Conservation (phyloP, 495 filamentous ascomycete species). For the Immersiella caudata region DNA sequence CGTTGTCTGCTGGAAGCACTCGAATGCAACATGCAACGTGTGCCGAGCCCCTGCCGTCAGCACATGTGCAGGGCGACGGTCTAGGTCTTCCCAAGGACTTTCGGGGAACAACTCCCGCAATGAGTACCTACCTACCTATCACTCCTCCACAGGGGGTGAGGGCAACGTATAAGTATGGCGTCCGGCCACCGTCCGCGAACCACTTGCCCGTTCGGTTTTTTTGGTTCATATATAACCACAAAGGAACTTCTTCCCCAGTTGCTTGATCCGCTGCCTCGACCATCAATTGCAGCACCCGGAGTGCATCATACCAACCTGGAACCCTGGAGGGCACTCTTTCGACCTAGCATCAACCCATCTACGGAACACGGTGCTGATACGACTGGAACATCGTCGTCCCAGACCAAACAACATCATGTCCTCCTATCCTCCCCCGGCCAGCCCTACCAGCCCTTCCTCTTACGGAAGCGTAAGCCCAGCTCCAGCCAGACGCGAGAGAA, state of each 20-base stretch:
- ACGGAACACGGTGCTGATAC: not conserved
- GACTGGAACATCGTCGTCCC: not conserved
- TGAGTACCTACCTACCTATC: not conserved
- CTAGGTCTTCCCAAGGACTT: not conserved
- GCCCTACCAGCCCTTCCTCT: not conserved
- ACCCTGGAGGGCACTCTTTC: not conserved
- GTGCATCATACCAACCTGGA: not conserved
- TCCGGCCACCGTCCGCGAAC: not conserved
- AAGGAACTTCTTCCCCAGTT: not conserved
- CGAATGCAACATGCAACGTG: conserved; percentile 12
- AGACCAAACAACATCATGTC: not conserved
- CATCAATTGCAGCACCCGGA: not conserved
- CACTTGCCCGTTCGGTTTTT: not conserved
- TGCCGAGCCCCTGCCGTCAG: conserved; percentile 11
- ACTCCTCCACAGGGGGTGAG: not conserved
- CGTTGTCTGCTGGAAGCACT: conserved; percentile 4
- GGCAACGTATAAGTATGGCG: not conserved
- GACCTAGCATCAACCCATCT: not conserved
- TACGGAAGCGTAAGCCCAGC: not conserved
- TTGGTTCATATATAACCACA: not conserved
- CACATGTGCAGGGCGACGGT: not conserved
- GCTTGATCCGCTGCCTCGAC: not conserved
- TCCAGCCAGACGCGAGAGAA: not conserved
- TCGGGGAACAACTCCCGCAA: not conserved
- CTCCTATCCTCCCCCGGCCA: not conserved